Evolutionary conservation across 352 stramenopile genomes (phyloP).

Genomic region (Hyaloperonospora brassicae): DNA sequence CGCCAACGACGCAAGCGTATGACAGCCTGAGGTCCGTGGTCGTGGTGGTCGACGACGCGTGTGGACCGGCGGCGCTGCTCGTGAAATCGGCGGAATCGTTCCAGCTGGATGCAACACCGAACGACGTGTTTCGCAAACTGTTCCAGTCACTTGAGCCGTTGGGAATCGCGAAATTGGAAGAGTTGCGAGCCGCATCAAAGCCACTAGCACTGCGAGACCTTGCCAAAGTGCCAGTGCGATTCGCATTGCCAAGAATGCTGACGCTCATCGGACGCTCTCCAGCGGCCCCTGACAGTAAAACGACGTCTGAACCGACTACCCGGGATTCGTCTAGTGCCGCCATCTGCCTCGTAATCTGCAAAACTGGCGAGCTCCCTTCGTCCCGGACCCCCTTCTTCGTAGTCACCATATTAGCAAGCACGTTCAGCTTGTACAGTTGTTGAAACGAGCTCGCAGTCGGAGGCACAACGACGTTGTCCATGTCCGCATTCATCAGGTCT

Average conservation of each 20-base stretch:
- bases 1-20: constrained; percentile 31
- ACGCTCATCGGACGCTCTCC: constrained; percentile 11
- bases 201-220: constrained; percentile 1
- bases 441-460: constrained; percentile 24
- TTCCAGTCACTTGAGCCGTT: constrained; percentile 13
- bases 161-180: neutral
- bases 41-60: constrained; percentile 24
- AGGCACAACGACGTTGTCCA: constrained; percentile 2
- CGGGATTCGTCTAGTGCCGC: constrained; percentile 10
- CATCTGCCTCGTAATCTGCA: constrained; percentile 17
- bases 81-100: constrained; percentile 21
- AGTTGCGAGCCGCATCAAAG: constrained; percentile 1
- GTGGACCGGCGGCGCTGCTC: constrained; percentile 15
- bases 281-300: constrained; percentile 1
- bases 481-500: constrained; percentile 9
- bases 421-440: constrained; percentile 23
- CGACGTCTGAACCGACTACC: constrained; percentile 8
- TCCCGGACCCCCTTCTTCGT: constrained; percentile 4
- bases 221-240: neutral
- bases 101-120: constrained; percentile 14
- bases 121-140: constrained; percentile 10
- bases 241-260: neutral
- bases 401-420: constrained; percentile 18
- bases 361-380: constrained; percentile 5
- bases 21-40: constrained; percentile 29